Percentiles rank a stretch among this genome's conserved stretches.
Conservation (phyloP, 2,329 filamentous ascomycete genomes). For the Apiospora sp. region DNA sequence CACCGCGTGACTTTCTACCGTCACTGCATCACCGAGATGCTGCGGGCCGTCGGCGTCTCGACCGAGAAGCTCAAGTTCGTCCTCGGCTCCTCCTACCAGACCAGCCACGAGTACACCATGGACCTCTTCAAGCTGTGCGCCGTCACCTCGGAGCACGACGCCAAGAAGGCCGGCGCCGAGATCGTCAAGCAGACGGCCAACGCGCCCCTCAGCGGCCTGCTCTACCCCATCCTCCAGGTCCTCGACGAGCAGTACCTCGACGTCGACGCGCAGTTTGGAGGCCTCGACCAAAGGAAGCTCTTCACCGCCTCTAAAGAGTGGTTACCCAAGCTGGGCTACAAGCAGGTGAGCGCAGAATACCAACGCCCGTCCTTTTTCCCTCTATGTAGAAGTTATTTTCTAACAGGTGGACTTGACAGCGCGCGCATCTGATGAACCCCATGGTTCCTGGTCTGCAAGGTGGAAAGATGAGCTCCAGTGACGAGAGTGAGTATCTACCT, state of each 20-base stretch:
- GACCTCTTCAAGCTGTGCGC: conserved; percentile 81
- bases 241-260: conserved; percentile 90
- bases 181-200: conserved; percentile 92
- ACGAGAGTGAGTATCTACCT: conserved; percentile 39
- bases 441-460: conserved; percentile 90
- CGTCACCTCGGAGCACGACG: conserved; percentile 70
- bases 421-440: conserved; percentile 78
- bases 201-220: conserved; percentile 74
- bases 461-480: conserved; percentile 86
- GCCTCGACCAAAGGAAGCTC: conserved; percentile 85
- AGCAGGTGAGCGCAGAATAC: not conserved
- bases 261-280: conserved; percentile 87
- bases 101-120: conserved; percentile 78
- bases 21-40: conserved; percentile 75
- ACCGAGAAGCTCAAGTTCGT: conserved; percentile 84
- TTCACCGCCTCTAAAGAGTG: conserved; percentile 87
- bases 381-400: no score
- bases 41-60: conserved; percentile 80
- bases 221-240: conserved; percentile 89
- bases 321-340: conserved; percentile 86
- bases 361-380: not conserved
- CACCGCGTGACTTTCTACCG: conserved; percentile 86
- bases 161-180: conserved; percentile 90
- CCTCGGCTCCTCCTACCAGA: conserved; percentile 84
- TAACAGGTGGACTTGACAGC: conserved; percentile 34